phyloP scores from a whole-genome alignment of 345 rosid species.

The Mangifera indica region DNA sequence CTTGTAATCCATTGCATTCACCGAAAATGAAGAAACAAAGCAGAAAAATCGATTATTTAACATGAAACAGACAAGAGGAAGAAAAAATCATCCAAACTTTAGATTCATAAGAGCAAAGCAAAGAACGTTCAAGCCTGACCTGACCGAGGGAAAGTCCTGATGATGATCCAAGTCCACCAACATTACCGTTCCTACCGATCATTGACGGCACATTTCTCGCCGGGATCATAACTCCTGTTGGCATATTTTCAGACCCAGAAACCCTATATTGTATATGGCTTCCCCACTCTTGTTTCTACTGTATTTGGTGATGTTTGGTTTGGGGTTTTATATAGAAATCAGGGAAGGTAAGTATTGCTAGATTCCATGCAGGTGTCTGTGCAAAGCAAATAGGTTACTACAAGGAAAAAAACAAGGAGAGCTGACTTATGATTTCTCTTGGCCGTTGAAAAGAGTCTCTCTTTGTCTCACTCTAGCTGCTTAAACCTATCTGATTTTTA shows the following conservation, averaged over 20 bases:
- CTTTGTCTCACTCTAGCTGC: conserved; percentile 8
- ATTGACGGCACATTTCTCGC: conserved; percentile 52
- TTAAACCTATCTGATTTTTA: conserved; percentile 13
- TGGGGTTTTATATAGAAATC: conserved; percentile 10
- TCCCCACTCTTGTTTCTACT: conserved; percentile 6
- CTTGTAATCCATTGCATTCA: background rate
- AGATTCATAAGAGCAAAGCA: background rate
- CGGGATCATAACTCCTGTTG: conserved; percentile 63
- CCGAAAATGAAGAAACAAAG: background rate
- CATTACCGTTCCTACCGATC: conserved; percentile 39
- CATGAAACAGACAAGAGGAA: background rate
- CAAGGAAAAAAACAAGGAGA: conserved; percentile 1
- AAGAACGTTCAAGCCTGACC: conserved; percentile 31
- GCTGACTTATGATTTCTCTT: conserved; percentile 15
- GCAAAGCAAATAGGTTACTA: conserved; percentile 6
- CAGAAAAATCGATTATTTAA: background rate
- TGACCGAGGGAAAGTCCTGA: conserved; percentile 51
- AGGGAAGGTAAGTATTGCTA: background rate
- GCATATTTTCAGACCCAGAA: conserved; percentile 41
- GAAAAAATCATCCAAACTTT: background rate
- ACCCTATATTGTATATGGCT: conserved; percentile 20
- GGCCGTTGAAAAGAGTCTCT: conserved; percentile 8
- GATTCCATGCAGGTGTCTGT: conserved; percentile 8
- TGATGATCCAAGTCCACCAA: conserved; percentile 50
- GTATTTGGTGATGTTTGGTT: background rate